Conservation (phyloP, 176 grass and related monocot genomes). For the Alopecurus myosuroides region DNA sequence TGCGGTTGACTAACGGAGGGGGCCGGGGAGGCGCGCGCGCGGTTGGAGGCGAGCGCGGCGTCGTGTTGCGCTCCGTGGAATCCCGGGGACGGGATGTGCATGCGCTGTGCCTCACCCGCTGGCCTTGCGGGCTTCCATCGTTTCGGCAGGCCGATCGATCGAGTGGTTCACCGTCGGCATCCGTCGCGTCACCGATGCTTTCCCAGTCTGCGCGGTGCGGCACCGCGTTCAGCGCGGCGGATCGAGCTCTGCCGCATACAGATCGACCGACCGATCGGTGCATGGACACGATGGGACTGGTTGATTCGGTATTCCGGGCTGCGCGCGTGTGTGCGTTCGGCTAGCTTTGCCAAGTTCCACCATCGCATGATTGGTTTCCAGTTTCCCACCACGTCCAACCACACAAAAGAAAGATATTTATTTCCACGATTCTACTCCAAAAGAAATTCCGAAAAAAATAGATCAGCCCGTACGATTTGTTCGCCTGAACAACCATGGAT, state of each 20-base stretch:
- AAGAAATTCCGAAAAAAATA: no score
- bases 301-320: not conserved
- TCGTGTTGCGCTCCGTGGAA: constrained; percentile 36
- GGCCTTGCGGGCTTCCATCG: not conserved
- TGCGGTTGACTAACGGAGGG: constrained; percentile 21
- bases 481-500: not conserved
- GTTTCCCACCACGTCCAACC: no score
- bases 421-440: no score
- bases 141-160: constrained; percentile 22
- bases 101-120: constrained; percentile 3
- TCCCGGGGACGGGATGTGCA: constrained; percentile 7
- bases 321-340: not conserved
- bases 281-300: constrained; percentile 1
- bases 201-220: not conserved
- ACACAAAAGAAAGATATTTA: no score
- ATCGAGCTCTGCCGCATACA: not conserved
- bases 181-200: constrained; percentile 6
- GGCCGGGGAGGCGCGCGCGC: not conserved
- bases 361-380: not conserved
- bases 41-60: constrained; percentile 36
- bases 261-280: not conserved
- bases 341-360: not conserved
- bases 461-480: not conserved
- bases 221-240: not conserved
- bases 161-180: not conserved